phyloP scores from a whole-genome alignment of 2,329 filamentous ascomycete genomes.

The Botrytis byssoidea region DNA sequence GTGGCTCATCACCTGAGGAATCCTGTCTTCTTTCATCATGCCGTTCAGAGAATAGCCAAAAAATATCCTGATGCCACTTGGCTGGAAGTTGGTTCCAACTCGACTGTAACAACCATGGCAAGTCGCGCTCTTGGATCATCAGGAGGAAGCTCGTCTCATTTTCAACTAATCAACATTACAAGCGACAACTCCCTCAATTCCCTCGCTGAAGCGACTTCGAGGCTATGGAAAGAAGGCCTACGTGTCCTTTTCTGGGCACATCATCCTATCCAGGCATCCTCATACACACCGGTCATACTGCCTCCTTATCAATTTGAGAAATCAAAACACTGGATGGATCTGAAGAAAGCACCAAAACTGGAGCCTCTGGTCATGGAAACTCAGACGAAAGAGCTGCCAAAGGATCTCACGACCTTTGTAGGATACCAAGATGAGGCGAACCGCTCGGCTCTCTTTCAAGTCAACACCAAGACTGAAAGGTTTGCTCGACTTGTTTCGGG shows the following conservation, averaged over 20 bases:
- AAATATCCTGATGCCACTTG: slow-evolving; percentile 32
- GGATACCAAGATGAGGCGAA: too few species aligned
- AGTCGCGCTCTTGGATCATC: background rate
- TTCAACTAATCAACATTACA: background rate
- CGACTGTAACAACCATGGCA: slow-evolving; percentile 40
- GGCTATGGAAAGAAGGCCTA: slow-evolving; percentile 19
- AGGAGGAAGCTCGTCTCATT: slow-evolving; percentile 1
- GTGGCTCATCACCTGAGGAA: slow-evolving; percentile 32
- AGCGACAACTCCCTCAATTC: background rate
- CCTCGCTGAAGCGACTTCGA: background rate
- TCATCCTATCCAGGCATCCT: slow-evolving; percentile 5
- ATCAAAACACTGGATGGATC: slow-evolving; percentile 38
- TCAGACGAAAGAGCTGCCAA: too few species aligned
- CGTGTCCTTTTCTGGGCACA: slow-evolving; percentile 8
- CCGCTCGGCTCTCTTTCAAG: too few species aligned
- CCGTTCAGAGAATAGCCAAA: slow-evolving; percentile 33
- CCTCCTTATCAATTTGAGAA: slow-evolving; percentile 43
- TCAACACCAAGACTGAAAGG: too few species aligned
- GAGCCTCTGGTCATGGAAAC: background rate
- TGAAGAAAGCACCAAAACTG: slow-evolving; percentile 18
- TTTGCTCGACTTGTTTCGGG: too few species aligned
- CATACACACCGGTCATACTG: slow-evolving; percentile 23
- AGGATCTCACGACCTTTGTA: too few species aligned
- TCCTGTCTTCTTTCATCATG: slow-evolving; percentile 39
- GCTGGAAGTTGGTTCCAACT: slow-evolving; percentile 40